A percentile compares a stretch with the other conserved stretches of the same genome.
These are phyloP conservation scores for Pleurotus citrinopileatus DNA, from an alignment of 768 basidiomycete genomes.

Conservation along the genomic window DNA sequence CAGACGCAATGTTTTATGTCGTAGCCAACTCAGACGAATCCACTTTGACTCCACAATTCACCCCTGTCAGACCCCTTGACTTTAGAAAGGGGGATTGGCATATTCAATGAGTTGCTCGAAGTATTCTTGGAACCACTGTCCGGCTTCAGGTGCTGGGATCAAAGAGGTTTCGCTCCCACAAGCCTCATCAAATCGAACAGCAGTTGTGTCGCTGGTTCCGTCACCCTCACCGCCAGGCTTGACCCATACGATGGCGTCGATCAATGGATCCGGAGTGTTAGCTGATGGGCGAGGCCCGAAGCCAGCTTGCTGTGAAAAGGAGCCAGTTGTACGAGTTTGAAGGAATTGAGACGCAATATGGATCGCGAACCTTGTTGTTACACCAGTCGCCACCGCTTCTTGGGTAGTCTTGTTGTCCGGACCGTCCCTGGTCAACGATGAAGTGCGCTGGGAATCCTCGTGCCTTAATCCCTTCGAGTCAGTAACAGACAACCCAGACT, in stretches of 20 bases:
- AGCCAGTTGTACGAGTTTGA: neutral
- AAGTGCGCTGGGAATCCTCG: slow-evolving; percentile 6
- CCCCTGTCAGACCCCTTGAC: neutral
- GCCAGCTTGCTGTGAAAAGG: slow-evolving; percentile 21
- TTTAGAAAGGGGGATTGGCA: slow-evolving; percentile 23
- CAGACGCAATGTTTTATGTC: too few relatives aligned
- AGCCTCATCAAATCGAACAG: slow-evolving; percentile 27
- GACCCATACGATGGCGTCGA: slow-evolving; percentile 39
- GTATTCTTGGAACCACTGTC: slow-evolving; percentile 32
- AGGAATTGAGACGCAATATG: too few relatives aligned
- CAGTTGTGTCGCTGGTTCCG: slow-evolving; percentile 31
- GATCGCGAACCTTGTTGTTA: slow-evolving; percentile 3
- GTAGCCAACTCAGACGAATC: too few relatives aligned
- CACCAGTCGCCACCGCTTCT: slow-evolving; percentile 6
- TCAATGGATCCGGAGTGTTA: slow-evolving; percentile 20
- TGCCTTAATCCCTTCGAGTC: neutral
- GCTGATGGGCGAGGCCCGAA: slow-evolving; percentile 33
- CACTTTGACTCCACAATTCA: too few relatives aligned
- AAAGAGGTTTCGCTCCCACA: slow-evolving; percentile 21
- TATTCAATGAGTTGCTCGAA: slow-evolving; percentile 25
- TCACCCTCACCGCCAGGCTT: slow-evolving; percentile 41
- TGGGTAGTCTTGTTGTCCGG: slow-evolving; percentile 6
- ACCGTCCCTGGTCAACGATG: slow-evolving; percentile 8
- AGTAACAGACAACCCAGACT: neutral
- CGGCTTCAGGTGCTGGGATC: slow-evolving; percentile 33